Conservation (phyloP, 352 stramenopile genomes). For the Pythium dissotocum region DNA sequence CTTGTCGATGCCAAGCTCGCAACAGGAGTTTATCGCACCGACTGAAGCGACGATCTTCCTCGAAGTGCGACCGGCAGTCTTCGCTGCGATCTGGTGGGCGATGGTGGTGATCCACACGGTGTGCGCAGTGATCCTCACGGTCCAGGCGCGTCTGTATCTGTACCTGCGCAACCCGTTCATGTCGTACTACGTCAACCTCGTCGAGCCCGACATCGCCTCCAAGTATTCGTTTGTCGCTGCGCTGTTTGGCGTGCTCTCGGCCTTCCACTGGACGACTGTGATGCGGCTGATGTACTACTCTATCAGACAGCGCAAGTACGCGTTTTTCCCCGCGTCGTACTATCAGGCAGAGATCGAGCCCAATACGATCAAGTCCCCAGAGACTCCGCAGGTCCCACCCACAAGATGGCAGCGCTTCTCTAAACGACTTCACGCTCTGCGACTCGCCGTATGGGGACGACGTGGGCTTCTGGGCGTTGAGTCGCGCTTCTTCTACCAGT, state of each 20-base stretch:
- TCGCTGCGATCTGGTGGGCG: conserved; percentile 22
- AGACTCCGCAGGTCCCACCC: neutral
- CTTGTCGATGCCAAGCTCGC: neutral
- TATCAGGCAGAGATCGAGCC: conserved; percentile 15
- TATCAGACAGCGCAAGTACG: conserved; percentile 29
- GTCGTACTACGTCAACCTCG: conserved; percentile 33
- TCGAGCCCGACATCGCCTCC: conserved; percentile 23
- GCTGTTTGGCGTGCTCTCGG: conserved; percentile 23
- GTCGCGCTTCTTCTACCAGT: conserved; percentile 25
- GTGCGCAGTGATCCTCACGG: conserved; percentile 26
- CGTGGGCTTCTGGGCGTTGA: conserved; percentile 25
- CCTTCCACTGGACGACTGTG: conserved; percentile 23
- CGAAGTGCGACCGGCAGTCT: conserved; percentile 25
- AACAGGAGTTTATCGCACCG: conserved; percentile 21
- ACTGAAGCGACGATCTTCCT: conserved; percentile 24
- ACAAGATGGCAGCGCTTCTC: conserved; percentile 12
- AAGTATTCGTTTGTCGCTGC: conserved; percentile 27
- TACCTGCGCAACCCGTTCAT: conserved; percentile 32
- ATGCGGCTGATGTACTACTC: conserved; percentile 20
- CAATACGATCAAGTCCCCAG: neutral
- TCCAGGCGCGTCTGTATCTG: conserved; percentile 26
- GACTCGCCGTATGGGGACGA: conserved; percentile 16
- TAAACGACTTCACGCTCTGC: neutral
- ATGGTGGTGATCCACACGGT: conserved; percentile 25
- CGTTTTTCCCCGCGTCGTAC: conserved; percentile 21